Evolutionary conservation across 345 rosid species (phyloP).

Genomic region (Citrus unshiu): DNA sequence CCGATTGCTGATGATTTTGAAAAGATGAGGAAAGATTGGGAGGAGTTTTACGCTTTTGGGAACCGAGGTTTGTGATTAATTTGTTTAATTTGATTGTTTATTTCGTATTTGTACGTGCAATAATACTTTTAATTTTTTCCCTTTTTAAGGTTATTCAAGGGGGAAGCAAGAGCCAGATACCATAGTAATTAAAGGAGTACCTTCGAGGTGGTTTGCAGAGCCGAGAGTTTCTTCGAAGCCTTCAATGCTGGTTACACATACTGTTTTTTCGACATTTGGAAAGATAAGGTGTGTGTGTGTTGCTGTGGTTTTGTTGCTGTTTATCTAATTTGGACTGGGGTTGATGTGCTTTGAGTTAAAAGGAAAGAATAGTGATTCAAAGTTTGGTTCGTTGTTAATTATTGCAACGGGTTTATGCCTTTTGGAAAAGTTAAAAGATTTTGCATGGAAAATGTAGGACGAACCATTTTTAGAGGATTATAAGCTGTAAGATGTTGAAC

Average conservation of each 20-base stretch:
- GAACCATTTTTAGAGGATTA: neutral
- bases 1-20: conserved; percentile 72
- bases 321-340: neutral
- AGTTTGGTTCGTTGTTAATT: neutral
- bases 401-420: neutral
- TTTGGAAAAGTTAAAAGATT: neutral
- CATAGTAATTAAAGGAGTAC: conserved; percentile 64
- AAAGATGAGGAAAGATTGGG: conserved; percentile 74
- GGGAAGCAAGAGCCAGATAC: conserved; percentile 76
- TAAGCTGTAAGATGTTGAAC: no score
- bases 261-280: conserved; percentile 80
- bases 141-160: conserved; percentile 47
- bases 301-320: conserved; percentile 2
- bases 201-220: conserved; percentile 95
- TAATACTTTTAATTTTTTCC: neutral
- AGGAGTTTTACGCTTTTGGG: conserved; percentile 65
- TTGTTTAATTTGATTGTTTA: neutral
- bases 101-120: neutral
- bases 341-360: neutral
- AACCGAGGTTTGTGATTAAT: conserved; percentile 32
- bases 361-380: neutral
- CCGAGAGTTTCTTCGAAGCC: conserved; percentile 94
- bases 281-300: conserved; percentile 56
- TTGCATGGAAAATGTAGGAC: neutral
- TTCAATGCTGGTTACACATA: conserved; percentile 85